phyloP scores from a whole-genome alignment of 2,329 filamentous ascomycete species.

The Ophiocordyceps robertsii region DNA sequence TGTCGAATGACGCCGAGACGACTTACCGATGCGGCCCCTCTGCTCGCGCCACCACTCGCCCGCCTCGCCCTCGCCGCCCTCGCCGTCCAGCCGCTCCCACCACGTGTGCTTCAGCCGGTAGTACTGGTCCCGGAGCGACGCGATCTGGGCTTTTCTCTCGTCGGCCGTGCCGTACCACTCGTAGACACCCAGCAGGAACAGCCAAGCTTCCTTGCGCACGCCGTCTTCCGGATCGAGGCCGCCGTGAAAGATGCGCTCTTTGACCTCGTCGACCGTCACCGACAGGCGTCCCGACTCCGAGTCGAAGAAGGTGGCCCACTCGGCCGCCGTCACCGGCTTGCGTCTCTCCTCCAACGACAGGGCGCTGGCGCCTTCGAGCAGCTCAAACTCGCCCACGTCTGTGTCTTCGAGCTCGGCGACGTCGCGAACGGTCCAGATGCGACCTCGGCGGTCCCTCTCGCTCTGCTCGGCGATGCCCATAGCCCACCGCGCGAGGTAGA shows the following conservation, averaged over 20 bases:
- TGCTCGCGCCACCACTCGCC: constrained; percentile 97
- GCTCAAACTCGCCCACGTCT: constrained; percentile 89
- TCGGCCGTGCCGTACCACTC: constrained; percentile 85
- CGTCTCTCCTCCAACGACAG: constrained; percentile 65
- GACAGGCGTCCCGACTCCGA: constrained; percentile 56
- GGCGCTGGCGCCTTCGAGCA: constrained; percentile 66
- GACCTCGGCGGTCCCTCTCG: constrained; percentile 69
- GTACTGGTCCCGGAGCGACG: constrained; percentile 83
- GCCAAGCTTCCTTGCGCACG: constrained; percentile 91
- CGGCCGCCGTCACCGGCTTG: constrained; percentile 63
- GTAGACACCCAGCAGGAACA: constrained; percentile 83
- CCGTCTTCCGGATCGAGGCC: constrained; percentile 81
- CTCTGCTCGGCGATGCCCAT: constrained; percentile 98
- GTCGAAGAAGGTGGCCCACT: constrained; percentile 92
- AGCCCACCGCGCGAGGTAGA: constrained; percentile 93
- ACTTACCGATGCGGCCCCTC: constrained; percentile 78
- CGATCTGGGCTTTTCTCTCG: constrained; percentile 70
- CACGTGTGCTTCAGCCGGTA: constrained; percentile 85
- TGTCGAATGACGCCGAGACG: background rate
- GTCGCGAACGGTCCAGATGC: constrained; percentile 88
- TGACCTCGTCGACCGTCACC: constrained; percentile 81
- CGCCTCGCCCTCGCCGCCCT: constrained; percentile 65
- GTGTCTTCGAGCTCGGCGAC: constrained; percentile 90
- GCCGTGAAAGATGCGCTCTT: constrained; percentile 94
- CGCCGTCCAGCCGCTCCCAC: constrained; percentile 89